These are phyloP conservation scores for Rachicladosporium sp. DNA, from an alignment of 2,329 filamentous ascomycete genomes.

Conservation along the genomic window DNA sequence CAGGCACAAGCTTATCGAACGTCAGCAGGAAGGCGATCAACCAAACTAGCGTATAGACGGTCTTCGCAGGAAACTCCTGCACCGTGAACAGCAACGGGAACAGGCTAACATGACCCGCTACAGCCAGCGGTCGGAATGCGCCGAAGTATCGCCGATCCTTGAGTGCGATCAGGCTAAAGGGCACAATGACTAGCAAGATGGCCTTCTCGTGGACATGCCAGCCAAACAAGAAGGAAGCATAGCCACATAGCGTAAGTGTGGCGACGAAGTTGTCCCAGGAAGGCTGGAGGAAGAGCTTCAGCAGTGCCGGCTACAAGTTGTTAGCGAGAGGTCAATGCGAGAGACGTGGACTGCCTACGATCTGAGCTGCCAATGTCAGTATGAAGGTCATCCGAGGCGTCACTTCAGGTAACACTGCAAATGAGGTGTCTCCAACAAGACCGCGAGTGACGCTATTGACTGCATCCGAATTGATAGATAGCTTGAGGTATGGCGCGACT, in stretches of 20 bases:
- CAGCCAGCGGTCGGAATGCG: conserved; percentile 81
- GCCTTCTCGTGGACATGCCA: conserved; percentile 99
- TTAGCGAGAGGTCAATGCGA: conserved; percentile 4
- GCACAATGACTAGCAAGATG: conserved; percentile 83
- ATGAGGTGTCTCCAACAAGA: conserved; percentile 83
- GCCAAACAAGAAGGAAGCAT: conserved; percentile 91
- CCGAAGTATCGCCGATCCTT: conserved; percentile 81
- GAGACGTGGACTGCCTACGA: conserved; percentile 31
- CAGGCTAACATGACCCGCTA: conserved; percentile 87
- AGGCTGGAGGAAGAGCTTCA: conserved; percentile 69
- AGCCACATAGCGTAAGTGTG: conserved; percentile 82
- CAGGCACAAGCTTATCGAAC: conserved; percentile 80
- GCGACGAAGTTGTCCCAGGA: conserved; percentile 85
- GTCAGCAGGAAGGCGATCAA: conserved; percentile 70
- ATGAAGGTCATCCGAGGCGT: conserved; percentile 68
- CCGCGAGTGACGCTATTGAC: conserved; percentile 84
- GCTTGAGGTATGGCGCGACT: conserved; percentile 72
- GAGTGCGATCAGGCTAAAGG: conserved; percentile 84
- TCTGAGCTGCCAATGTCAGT: conserved; percentile 72
- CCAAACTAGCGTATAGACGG: conserved; percentile 86
- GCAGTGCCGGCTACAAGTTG: conserved; percentile 48
- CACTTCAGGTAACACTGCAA: conserved; percentile 83
- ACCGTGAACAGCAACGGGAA: conserved; percentile 89
- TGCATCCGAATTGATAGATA: conserved; percentile 60
- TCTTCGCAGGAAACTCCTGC: conserved; percentile 89